Evolutionary conservation across 192 early-diverging fungal genomes (phyloP), one percentile per base, ranked within the genome.

Genomic region (Thamnidium elegans): DNA sequence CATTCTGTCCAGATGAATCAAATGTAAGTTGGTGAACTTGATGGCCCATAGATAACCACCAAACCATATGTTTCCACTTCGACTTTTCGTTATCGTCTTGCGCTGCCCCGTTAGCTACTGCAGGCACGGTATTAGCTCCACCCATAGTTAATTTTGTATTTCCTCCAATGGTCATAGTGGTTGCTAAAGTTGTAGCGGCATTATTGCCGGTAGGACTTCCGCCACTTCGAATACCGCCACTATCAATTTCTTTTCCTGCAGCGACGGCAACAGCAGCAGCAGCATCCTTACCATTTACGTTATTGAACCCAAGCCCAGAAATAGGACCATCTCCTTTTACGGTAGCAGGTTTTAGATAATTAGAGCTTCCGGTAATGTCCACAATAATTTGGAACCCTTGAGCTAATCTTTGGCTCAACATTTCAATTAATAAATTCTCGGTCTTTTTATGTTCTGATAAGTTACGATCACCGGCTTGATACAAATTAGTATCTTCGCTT

Each of bases 371-470:
- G 11, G 68, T 66, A 52, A 43, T 62, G 23, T 75, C 69, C 10
- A 86, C 81, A 56, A 96, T 88, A 11, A 97, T 78, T 74, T 96
- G 95, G 69, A 94, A 97, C 21, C 94, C 95, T 71, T 99, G 94
- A 42, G 88, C 81, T 44, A 99, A 66, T n/a, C 96, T 84, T 74
- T 95, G 94, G 31, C 84, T 84, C 9, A 97, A 83, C 71, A 99
- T 81, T 72, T 98, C 94, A 20, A 83, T 81, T 36, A 97, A 78
- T 42, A 96, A 77, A 15, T 72, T 78, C 55, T 78, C 81, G 7
- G 81, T 82, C 63, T 78, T 63, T 58, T 73, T 62, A 50, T 79
- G 50, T 52, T 72, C 59, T 17, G 73, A 58, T 63, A 73, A n/a
- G 52, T 45, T 53, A 55, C 53, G 54, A 50, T 81, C 78, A 42